These are phyloP conservation scores for Euptelea pleiosperma DNA, from an alignment of 164 flowering plant species.

Conservation along the genomic window DNA sequence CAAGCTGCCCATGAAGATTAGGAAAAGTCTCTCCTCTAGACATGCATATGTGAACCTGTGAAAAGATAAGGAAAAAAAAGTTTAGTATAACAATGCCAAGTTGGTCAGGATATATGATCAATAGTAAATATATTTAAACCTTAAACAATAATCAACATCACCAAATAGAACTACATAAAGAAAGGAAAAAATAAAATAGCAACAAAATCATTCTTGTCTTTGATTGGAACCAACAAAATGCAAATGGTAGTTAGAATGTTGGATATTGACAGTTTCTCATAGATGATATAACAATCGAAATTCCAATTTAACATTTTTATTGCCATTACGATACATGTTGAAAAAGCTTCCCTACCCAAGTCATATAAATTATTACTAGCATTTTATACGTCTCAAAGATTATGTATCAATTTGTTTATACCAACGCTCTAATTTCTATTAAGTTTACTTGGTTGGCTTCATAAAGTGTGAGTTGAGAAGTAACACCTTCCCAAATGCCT, in stretches of 20 bases:
- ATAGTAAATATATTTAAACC: background rate
- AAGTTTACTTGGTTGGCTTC: no score
- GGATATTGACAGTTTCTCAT: background rate
- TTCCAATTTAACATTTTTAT: background rate
- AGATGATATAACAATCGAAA: background rate
- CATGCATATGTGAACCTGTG: conserved; percentile 96
- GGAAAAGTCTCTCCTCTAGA: conserved; percentile 93
- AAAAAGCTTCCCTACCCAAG: no score
- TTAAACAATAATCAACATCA: background rate
- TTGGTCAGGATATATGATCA: background rate
- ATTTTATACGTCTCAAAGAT: no score
- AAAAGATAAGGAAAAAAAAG: conserved; percentile 7
- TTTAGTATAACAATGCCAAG: conserved; percentile 4
- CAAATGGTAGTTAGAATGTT: background rate
- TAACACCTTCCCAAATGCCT: no score
- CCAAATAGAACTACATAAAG: background rate
- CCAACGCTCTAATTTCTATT: no score
- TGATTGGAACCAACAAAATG: background rate
- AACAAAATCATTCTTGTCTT: background rate
- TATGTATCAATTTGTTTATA: no score
- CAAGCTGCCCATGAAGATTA: conserved; percentile 95
- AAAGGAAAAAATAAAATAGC: background rate
- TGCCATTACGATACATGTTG: no score
- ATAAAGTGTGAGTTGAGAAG: no score
- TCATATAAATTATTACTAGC: no score